Percentiles rank a stretch among this genome's conserved stretches.
These are phyloP conservation scores for Rhazya stricta DNA, from an alignment of 257 asterid species.

Conservation along the genomic window DNA sequence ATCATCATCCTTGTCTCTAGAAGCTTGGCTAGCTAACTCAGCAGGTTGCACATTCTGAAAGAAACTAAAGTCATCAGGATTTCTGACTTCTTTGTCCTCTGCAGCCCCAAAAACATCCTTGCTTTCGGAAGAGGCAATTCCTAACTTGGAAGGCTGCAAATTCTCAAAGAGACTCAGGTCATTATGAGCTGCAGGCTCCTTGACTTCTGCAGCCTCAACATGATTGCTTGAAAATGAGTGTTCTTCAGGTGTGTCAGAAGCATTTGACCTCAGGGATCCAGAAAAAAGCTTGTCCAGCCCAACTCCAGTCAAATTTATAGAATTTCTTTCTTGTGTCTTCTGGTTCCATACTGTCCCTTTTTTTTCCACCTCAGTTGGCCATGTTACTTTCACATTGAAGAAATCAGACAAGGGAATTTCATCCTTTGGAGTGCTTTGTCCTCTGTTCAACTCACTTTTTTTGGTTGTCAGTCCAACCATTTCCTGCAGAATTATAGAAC, in stretches of 20 bases:
- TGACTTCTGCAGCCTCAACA: slow-evolving; percentile 23
- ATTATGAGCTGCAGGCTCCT: slow-evolving; percentile 36
- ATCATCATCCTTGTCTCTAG: slow-evolving; percentile 22
- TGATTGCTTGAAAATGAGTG: slow-evolving; percentile 22
- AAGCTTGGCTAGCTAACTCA: slow-evolving; percentile 37
- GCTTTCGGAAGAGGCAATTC: slow-evolving; percentile 30
- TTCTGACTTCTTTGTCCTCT: slow-evolving; percentile 30
- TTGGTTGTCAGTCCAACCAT: slow-evolving; percentile 38
- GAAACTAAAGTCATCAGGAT: slow-evolving; percentile 36
- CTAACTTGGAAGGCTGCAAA: slow-evolving; percentile 38
- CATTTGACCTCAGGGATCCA: slow-evolving; percentile 27
- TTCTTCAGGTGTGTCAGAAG: slow-evolving; percentile 29
- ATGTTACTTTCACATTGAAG: slow-evolving; percentile 49
- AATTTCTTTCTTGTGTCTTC: slow-evolving; percentile 34
- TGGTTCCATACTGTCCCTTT: slow-evolving; percentile 30
- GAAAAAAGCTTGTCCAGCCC: slow-evolving; percentile 59
- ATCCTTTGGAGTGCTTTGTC: slow-evolving; percentile 38
- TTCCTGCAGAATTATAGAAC: slow-evolving; percentile 55
- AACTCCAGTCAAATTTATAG: slow-evolving; percentile 40
- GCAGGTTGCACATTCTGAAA: slow-evolving; percentile 44
- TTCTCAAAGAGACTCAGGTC: slow-evolving; percentile 46
- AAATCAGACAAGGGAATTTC: slow-evolving; percentile 51
- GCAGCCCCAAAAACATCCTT: slow-evolving; percentile 22
- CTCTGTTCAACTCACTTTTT: slow-evolving; percentile 40
- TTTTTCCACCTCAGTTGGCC: slow-evolving; percentile 48